A percentile compares a stretch with the other conserved stretches of the same genome.
Conservation (phyloP, 345 rosid species). For the Citrus mangshanensis region DNA sequence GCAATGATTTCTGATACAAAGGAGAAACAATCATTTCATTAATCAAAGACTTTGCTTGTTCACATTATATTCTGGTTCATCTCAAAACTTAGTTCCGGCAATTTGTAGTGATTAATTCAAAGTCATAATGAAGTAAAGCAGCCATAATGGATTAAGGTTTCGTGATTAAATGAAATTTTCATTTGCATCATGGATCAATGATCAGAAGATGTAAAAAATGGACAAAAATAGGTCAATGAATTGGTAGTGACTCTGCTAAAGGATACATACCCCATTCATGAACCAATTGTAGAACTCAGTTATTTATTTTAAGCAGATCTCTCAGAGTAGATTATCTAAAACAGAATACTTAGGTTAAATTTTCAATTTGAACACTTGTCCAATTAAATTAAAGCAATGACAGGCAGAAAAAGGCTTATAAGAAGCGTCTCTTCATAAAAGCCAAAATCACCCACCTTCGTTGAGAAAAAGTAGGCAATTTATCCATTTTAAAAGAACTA, state of each 20-base stretch:
- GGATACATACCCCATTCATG: neutral
- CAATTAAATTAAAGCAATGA: neutral
- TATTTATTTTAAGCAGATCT: neutral
- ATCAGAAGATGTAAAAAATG: neutral
- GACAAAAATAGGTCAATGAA: neutral
- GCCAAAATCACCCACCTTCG: neutral
- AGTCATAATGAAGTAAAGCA: neutral
- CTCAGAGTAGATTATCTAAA: neutral
- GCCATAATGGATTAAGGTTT: neutral
- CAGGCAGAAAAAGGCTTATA: neutral
- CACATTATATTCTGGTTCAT: neutral
- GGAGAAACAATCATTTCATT: too few relatives aligned
- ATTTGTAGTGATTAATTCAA: neutral
- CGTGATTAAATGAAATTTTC: neutral
- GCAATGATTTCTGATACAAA: neutral
- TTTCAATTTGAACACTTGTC: neutral
- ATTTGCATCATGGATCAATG: neutral
- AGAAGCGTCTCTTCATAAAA: neutral
- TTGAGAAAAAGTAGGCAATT: neutral
- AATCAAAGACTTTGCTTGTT: neutral
- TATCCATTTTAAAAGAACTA: neutral
- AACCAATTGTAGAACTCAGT: neutral
- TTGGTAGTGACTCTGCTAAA: neutral
- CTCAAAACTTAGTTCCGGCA: neutral
- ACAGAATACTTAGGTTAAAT: neutral